Base-by-base conservation (phyloP, 169 alveolate genomes). In the Theileria equi region DNA sequence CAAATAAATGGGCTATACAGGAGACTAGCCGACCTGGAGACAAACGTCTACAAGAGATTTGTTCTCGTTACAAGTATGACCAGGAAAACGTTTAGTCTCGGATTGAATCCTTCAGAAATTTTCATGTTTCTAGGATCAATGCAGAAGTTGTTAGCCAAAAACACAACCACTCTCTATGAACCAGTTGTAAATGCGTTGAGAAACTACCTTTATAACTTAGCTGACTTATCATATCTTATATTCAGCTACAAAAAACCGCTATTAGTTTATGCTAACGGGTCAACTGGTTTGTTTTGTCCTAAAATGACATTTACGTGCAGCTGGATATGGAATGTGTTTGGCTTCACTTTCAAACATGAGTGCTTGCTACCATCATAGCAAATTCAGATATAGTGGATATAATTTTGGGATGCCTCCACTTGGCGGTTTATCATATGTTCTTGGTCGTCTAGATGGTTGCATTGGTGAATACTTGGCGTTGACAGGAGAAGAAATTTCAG, bases 401-500 rank as follows among this genome's bases (percentile, higher is more conserved):
- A 74, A 64, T 13, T 50, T 47, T 34, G 84, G 89, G 10, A 47
- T 70, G 10, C 81, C 81, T 32, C 82, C 81, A 0, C 53, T 72
- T 58, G 89, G 89, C 16, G 92, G 92, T 7, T 81, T 70, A 29
- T 66, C 84, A 17, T 86, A 45, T 41, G 23, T 79, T 11, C 68
- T 83, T 25, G 80, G 87, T n/a, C 63, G 71, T 74, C 35, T 83
- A 41, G 47, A 88, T 31, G 90, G 86, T 10, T 79, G 84, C 38
- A 49, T 86, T 66, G 92, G 92, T 6, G 80, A 81, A 35, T 86
- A 86, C 43, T 57, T 86, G 29, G 68, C 80, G 67, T 63, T 86
- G 55, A 86, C 92, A 21, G 89, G 89, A 31, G 62, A 59, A 31
- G 72, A 23, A 41, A 38, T 86, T 3, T 36, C 35, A n/a, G 85